Evolutionary conservation across 495 filamentous ascomycete species (phyloP), one percentile per base, ranked within the genome.

Genomic region (Pyrenula aspistea): DNA sequence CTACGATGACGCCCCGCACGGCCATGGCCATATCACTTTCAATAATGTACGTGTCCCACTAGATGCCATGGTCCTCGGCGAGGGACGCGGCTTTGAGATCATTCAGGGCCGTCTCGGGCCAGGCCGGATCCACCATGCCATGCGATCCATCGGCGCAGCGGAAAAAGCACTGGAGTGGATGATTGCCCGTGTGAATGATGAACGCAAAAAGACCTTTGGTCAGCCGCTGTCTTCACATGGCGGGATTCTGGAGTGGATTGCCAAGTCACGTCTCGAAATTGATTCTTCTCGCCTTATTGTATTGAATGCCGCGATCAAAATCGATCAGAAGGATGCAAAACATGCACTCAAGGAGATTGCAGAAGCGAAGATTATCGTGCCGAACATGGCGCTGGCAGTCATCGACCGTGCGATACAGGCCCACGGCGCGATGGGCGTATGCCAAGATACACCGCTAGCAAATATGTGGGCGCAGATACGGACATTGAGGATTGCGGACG

Each of bases 41-140:
- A 77, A 83, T 23, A 83, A 95, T 63, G 91, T 93, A 51, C 86
- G 88, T 58, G 84, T 96, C 0, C 90, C 89, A 19, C 77, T 75
- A 3, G 89, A 88, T 68, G 50, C 50, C 8, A 80, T 96, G 61
- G 85, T 96, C 10, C 83, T 96, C 25, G 91, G 91, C 53, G 87
- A 89, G 67, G 89, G 91, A 57, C 83, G 90, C 51, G 91, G 91
- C n/a, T 95, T 95, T 70, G 91, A 96, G 68, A 95, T 96, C 65
- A 95, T 95, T 68, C 91, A 96, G 68, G 91, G 91, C 31, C 85
- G 91, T 50, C 81, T 96, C 24, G 91, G 91, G 2, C 91, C 91
- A 20, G 91, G 91, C 12, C 86, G 91, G 47, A 95, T 96, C 67
- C 91, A 95, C 73, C 91, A 95, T 72, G 87, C 87, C 55, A 95